Percentiles rank a stretch among this genome's conserved stretches.
Conservation (phyloP, 345 rosid genomes). For the Eucalyptus regnans region DNA sequence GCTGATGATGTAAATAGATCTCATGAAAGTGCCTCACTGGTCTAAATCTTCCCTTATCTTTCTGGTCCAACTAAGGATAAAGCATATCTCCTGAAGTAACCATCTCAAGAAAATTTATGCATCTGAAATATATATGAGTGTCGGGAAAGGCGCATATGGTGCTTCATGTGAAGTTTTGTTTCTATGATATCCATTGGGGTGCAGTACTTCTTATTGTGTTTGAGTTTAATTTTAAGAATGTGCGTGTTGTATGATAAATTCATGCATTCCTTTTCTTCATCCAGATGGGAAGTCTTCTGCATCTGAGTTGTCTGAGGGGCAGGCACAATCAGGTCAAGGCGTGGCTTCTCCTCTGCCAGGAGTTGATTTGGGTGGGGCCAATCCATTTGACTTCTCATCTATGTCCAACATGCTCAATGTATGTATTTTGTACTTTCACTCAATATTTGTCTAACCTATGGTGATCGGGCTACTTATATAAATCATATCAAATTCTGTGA, state of each 20-base stretch:
- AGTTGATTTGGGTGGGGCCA: constrained; percentile 22
- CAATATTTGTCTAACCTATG: background rate
- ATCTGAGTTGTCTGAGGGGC: constrained; percentile 47
- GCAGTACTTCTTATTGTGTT: background rate
- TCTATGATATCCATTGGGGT: background rate
- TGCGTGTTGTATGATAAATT: background rate
- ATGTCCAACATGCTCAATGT: constrained; percentile 82
- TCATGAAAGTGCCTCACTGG: background rate
- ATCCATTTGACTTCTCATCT: constrained; percentile 89
- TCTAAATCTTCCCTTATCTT: background rate
- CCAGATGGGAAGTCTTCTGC: constrained; percentile 45
- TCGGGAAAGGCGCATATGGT: background rate
- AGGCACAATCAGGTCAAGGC: constrained; percentile 23
- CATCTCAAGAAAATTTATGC: background rate
- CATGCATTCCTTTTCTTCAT: background rate
- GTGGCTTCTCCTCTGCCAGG: constrained; percentile 19
- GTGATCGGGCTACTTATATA: background rate
- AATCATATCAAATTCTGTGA: background rate
- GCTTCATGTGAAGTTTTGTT: background rate
- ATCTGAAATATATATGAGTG: background rate
- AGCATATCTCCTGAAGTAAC: background rate
- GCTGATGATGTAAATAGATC: background rate
- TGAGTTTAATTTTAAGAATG: background rate
- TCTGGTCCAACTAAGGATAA: background rate
- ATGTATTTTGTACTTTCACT: background rate